Base-by-base conservation (phyloP, 1,139 yeast species). In the Nakaseomyces uthaithaninus region DNA sequence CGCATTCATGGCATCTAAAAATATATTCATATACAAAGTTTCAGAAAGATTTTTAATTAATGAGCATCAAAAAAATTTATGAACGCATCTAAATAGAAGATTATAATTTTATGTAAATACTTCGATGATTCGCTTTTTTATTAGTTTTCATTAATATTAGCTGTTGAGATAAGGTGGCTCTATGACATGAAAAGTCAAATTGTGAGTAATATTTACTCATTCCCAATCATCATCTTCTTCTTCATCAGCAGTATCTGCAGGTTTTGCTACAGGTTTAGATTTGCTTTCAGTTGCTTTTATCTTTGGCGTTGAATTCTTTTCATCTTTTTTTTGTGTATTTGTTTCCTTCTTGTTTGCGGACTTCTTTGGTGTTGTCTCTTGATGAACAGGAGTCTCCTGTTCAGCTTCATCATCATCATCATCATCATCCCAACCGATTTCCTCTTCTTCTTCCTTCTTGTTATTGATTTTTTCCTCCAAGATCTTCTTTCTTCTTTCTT, bases 401-500 rank as follows among this genome's bases (percentile, higher is more conserved):
- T 9, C 14, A 9, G 15, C 42, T 7, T 46, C 51, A 9, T 46
- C 52, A 2, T 49, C 56, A 12, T 54, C 58, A 3, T 53, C 59
- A n/a, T 54, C 61, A 26, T 55, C 60, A 42, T 54, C 59, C 57
- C 61, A 53, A 15, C 46, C 51, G n/a, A 46, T 27, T n/a, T 46
- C 48, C 41, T 53, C 53, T 20, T 47, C 49, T 22, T 45, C 45
- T 11, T 37, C 33, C 8, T 41, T 42, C 7, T 43, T 42, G 14
- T 50, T 48, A 15, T 33, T 30, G 4, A 33, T n/a, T 9, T 49
- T 47, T 27, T 53, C 33, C 12, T 25, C 44, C 22, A 84, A 65
- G 37, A 86, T 64, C 43, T 71, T 71, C 59, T 76, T 80, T 50
- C 95, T 73, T 54, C 75, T 74, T 48, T 69, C 67, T 50, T 86